These are phyloP conservation scores for Colletotrichum sp. DNA, from an alignment of 2,329 filamentous ascomycete genomes.

Conservation along the genomic window DNA sequence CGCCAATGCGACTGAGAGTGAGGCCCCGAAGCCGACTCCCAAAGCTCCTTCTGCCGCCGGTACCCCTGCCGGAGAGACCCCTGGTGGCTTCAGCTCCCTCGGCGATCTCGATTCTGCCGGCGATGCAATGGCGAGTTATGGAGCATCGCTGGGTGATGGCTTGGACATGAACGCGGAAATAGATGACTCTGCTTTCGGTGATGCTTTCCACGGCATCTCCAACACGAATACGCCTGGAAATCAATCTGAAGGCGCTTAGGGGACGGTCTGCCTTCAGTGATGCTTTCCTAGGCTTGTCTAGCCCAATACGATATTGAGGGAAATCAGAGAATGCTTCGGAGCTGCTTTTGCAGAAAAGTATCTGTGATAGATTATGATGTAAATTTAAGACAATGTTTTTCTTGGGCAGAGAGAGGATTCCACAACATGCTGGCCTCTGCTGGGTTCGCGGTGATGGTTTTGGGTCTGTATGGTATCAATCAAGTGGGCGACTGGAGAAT, in stretches of 20 bases:
- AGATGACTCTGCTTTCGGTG: constrained; percentile 83
- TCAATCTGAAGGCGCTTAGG: constrained; percentile 21
- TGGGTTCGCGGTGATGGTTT: not conserved
- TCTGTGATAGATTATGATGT: not conserved
- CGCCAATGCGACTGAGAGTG: constrained; percentile 11
- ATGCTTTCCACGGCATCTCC: constrained; percentile 75
- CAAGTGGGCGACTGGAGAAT: not conserved
- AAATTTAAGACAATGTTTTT: not conserved
- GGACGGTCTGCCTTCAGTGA: not conserved
- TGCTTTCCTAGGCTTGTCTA: not conserved
- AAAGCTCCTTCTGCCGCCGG: constrained; percentile 40
- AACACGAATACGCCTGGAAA: constrained; percentile 38
- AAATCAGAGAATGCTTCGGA: accelerated
- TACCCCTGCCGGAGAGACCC: constrained; percentile 45
- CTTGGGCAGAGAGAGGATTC: not conserved
- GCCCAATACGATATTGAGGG: not conserved
- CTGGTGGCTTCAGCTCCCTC: constrained; percentile 59
- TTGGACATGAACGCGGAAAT: constrained; percentile 70
- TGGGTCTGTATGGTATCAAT: not conserved
- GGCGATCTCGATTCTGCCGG: constrained; percentile 74
- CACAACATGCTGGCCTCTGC: not conserved
- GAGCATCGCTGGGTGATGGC: constrained; percentile 55
- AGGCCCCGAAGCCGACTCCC: not conserved
- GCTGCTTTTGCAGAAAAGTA: not conserved
- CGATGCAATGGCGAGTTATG: constrained; percentile 71